phyloP scores from a whole-genome alignment of 352 stramenopile genomes.

The Blastocystis sp. region DNA sequence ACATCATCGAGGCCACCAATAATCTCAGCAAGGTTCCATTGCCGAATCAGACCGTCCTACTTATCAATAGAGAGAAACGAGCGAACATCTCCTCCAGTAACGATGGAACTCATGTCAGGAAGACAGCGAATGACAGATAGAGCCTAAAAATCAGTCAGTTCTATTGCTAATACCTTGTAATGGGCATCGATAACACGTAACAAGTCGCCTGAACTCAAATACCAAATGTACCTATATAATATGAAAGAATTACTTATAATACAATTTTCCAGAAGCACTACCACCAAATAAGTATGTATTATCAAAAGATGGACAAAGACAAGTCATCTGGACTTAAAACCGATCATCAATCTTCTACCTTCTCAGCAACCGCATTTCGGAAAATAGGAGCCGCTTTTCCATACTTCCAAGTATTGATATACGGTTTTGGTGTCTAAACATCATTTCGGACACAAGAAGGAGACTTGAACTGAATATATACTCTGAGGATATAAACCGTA shows the following conservation, averaged over 20 bases:
- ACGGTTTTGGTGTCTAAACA: slow-evolving; percentile 19
- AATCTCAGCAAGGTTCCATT: slow-evolving; percentile 44
- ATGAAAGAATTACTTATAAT: background rate
- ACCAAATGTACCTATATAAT: slow-evolving; percentile 42
- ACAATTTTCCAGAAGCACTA: slow-evolving; percentile 41
- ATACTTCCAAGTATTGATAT: slow-evolving; percentile 44
- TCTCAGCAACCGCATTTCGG: slow-evolving; percentile 24
- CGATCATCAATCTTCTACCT: background rate
- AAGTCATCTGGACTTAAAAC: slow-evolving; percentile 16
- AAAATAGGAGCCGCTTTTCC: slow-evolving; percentile 37
- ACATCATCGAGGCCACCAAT: slow-evolving; percentile 47
- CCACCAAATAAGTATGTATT: slow-evolving; percentile 28
- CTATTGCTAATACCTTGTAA: slow-evolving; percentile 15
- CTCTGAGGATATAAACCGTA: slow-evolving; percentile 29
- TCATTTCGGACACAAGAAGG: background rate
- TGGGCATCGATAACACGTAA: slow-evolving; percentile 30
- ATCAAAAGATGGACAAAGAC: slow-evolving; percentile 33
- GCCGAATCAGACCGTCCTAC: slow-evolving; percentile 40
- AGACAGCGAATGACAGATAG: slow-evolving; percentile 40
- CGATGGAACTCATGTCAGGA: slow-evolving; percentile 44
- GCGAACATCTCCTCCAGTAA: slow-evolving; percentile 24
- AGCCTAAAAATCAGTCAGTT: background rate
- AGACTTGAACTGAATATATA: slow-evolving; percentile 32
- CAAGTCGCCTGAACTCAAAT: slow-evolving; percentile 9
- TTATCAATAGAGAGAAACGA: background rate